Evolutionary conservation across 2,329 filamentous ascomycete genomes (phyloP).

Genomic region (Tricladium varicosporioides): DNA sequence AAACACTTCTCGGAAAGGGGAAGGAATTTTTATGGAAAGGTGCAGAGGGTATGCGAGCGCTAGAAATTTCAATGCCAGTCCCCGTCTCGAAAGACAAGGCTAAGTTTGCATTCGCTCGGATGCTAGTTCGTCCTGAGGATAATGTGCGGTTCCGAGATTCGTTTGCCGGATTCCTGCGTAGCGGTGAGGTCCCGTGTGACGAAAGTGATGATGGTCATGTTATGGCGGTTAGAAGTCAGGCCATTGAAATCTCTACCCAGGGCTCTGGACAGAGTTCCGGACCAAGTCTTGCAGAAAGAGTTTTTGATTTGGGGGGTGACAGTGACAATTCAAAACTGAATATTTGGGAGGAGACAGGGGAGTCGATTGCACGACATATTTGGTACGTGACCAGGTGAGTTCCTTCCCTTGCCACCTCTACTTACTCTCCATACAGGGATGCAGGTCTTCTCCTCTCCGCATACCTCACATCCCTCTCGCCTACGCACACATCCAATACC

Average conservation of each 20-base stretch:
- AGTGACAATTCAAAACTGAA: slow-evolving; percentile 23
- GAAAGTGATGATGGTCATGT: slow-evolving; percentile 13
- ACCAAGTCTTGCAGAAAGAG: slow-evolving; percentile 24
- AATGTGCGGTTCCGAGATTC: slow-evolving; percentile 3
- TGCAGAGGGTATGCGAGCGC: slow-evolving; percentile 23
- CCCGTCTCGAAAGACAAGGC: slow-evolving; percentile 5
- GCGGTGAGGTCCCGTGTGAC: background rate
- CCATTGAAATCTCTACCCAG: slow-evolving; percentile 4
- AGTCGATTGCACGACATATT: slow-evolving; percentile 70
- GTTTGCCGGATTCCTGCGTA: slow-evolving; percentile 14
- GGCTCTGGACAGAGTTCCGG: background rate
- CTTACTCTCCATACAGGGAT: slow-evolving; percentile 31
- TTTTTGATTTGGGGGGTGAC: slow-evolving; percentile 14
- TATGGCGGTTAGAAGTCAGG: slow-evolving; percentile 25
- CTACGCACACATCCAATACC: background rate
- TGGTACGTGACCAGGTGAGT: slow-evolving; percentile 48
- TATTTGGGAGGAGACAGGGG: slow-evolving; percentile 69
- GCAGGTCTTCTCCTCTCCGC: slow-evolving; percentile 38
- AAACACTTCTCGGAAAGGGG: slow-evolving; percentile 1
- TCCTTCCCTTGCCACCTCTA: slow-evolving; percentile 15
- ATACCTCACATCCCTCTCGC: slow-evolving; percentile 29
- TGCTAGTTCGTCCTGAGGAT: slow-evolving; percentile 23
- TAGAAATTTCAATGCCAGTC: slow-evolving; percentile 25
- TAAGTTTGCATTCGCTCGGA: slow-evolving; percentile 4
- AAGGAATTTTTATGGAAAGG: slow-evolving; percentile 27